Evolutionary conservation across 306 rosid species (phyloP), one percentile per base, ranked within the genome.

Genomic region (Pyrus pyrifolia): DNA sequence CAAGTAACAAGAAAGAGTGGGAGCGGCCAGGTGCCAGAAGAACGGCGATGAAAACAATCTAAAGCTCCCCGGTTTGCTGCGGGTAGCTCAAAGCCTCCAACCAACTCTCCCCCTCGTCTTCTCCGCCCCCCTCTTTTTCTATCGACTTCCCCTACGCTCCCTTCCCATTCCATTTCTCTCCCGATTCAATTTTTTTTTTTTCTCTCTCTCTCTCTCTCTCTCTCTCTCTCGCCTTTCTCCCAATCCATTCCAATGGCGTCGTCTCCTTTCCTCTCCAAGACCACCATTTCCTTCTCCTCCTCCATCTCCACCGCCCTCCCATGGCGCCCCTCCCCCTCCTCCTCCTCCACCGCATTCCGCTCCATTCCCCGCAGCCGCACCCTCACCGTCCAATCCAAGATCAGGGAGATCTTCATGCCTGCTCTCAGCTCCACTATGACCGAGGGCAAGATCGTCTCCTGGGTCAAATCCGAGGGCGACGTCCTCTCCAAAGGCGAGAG

Each of bases 361-460:
- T 29, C 80, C 81, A 81, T 49, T 1, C 76, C 85, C 66, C 82
- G 85, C 51, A 86, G 90, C 62, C 76, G 88, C 29, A 21, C 62
- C n/a, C 85, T 85, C 11, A 73, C 81, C 19, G 81, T 93, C 72
- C 89, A 81, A 57, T 65, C 93, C 69, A 93, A 90, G 91, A 90
- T 93, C 87, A 80, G 98, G 12, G 98, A 93, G 86, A 93, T 93
- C 87, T 91, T 91, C 89, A 93, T 93, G 98, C 98, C 98, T 2
- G 98, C 98, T 23, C 96, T 93, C 72, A 93, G 98, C 84, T 93
- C 98, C 63, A 93, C 98, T 67, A 93, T 93, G 98, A 93, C 98
- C 4, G 98, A 93, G 88, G 97, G 98, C 25, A 93, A 91, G 84
- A 93, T 93, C 76, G 97, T 93, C 70, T 93, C 98, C 1, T 93